phyloP scores from a whole-genome alignment of 768 basidiomycete species.

The Russula sp. region DNA sequence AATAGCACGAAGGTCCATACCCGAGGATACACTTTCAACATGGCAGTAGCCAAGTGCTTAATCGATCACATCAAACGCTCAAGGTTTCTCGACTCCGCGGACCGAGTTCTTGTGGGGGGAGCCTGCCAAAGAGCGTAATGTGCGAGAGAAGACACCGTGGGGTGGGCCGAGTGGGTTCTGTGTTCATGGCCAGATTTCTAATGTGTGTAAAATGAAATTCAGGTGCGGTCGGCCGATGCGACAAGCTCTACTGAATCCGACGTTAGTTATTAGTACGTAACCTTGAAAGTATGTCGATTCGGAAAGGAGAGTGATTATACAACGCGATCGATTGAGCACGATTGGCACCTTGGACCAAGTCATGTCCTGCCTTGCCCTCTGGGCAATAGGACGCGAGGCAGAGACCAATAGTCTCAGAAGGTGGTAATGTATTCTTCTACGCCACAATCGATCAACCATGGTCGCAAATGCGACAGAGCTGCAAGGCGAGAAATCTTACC shows the following conservation, averaged over 20 bases:
- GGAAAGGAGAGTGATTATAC: constrained; percentile 15
- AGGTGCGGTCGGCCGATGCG: constrained; percentile 6
- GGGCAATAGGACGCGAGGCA: neutral
- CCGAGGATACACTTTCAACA: neutral
- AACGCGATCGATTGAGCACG: constrained; percentile 15
- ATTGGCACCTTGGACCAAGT: constrained; percentile 17
- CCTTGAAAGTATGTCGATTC: constrained; percentile 12
- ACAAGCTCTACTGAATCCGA: constrained; percentile 16
- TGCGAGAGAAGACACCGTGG: constrained; percentile 1
- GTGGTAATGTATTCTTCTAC: neutral
- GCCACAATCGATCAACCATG: constrained; percentile 26
- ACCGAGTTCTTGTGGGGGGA: constrained; percentile 12
- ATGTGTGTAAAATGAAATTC: neutral
- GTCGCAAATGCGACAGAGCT: neutral
- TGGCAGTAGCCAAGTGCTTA: constrained; percentile 9
- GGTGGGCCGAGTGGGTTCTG: neutral
- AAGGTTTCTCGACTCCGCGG: constrained; percentile 26
- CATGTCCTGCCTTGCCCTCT: constrained; percentile 5
- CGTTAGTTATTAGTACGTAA: constrained; percentile 15
- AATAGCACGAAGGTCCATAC: neutral
- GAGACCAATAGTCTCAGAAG: constrained; percentile 7
- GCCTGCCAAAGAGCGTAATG: constrained; percentile 3
- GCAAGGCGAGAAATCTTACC: constrained; percentile 5
- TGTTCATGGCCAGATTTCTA: neutral
- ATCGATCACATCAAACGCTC: constrained; percentile 9